Conservation (phyloP, 306 rosid species). For the barrel medic (Medicago truncatula) region MtrunA17r5.0-ANR NC_053049.1:32957001-32957500, state of each 20-base stretch:
- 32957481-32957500: no score
- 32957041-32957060: neutral
- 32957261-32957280: neutral
- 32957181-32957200: neutral
- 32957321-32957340: neutral
- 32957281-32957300: neutral
- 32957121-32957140: neutral
- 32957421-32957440: no score
- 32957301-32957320: neutral
- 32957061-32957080: neutral
- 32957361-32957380: neutral
- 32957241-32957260: neutral
- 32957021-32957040: conserved; percentile 55
- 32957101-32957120: neutral
- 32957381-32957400: no score
- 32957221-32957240: neutral
- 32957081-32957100: neutral
- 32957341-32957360: no score
- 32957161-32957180: neutral
- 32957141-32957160: neutral
- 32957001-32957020: conserved; percentile 68
- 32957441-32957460: no score
- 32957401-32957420: no score
- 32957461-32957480: no score
- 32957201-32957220: neutral